Base-by-base conservation (phyloP, 257 asterid species). In the Prunella vulgaris region DNA sequence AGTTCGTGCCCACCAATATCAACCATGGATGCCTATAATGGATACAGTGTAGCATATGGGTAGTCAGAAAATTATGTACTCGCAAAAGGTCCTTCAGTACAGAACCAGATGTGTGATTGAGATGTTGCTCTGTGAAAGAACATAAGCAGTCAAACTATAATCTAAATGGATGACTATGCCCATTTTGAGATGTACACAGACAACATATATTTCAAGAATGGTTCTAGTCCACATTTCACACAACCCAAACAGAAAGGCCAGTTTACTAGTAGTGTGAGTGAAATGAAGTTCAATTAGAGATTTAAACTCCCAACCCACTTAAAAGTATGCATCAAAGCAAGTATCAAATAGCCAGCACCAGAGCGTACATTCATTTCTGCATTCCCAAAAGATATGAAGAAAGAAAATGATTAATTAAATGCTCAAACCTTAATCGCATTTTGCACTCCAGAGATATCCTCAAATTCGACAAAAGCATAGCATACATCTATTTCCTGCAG, bases 391-490 rank as follows among this genome's bases (percentile, higher is more conserved):
- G 12, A 25, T 66, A 7, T 8, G 30, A 30, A 17, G 64, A 28
- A 18, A 6, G 3, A 18, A 28, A 40, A 2, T 15, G 60, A 52
- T 27, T 5, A 48, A 38, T 48, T 14, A 46, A 32, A 68, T 49
- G 62, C 12, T 38, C 83, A 64, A 64, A 94, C 99, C 98, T 94
- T 81, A 58, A 94, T 81, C 4, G 99, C 99, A 77, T 91, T 89
- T 76, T 87, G 99, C 76, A 94, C 99, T n/a, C 97, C 91, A 15
- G 90, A 74, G 68, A 89, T 66, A 69, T 94, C 99, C 70, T 91
- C 99, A 66, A 80, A 94, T 79, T 94, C 99, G 5, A 94, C 99
- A 76, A 94, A 94, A 32, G 97, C 97, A 81, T 91, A 94, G 83
- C 96, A 91, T 42, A 83, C 95, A 78, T 94, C 98, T 46, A 88